Conservation (phyloP, 352 stramenopile species). For the Globisporangium middletonii region DNA sequence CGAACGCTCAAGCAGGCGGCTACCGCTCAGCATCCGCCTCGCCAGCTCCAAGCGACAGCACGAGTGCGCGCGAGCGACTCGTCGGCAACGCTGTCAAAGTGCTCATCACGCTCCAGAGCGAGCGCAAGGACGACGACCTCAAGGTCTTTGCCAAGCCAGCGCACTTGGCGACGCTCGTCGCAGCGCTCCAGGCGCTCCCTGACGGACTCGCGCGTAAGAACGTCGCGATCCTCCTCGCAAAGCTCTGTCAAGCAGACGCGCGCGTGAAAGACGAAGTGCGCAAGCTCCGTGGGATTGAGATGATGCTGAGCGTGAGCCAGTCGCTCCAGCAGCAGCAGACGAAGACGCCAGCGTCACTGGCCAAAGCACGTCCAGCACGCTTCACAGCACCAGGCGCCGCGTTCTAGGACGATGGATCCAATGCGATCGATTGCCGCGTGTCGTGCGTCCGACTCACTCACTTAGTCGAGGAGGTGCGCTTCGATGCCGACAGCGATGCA, state of each 20-base stretch:
- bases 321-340: constrained; percentile 23
- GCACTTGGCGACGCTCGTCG: constrained; percentile 31
- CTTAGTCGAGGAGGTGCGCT: constrained; percentile 41
- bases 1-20: constrained; percentile 19
- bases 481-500: constrained; percentile 66
- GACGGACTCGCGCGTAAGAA: constrained; percentile 67
- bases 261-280: constrained; percentile 49
- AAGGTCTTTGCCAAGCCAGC: constrained; percentile 21
- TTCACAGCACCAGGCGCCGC: no score
- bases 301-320: constrained; percentile 67
- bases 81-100: constrained; percentile 67
- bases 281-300: constrained; percentile 65
- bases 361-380: not conserved
- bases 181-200: constrained; percentile 31
- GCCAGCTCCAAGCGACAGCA: not conserved
- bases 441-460: not conserved
- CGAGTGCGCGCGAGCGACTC: constrained; percentile 37
- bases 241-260: constrained; percentile 47
- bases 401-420: not conserved
- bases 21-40: constrained; percentile 2
- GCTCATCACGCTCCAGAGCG: constrained; percentile 41
- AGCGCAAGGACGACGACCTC: constrained; percentile 10
- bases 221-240: constrained; percentile 67
- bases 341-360: not conserved
- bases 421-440: not conserved